phyloP scores from a whole-genome alignment of 2,329 filamentous ascomycete genomes.

The Penicillium decumbens region DNA sequence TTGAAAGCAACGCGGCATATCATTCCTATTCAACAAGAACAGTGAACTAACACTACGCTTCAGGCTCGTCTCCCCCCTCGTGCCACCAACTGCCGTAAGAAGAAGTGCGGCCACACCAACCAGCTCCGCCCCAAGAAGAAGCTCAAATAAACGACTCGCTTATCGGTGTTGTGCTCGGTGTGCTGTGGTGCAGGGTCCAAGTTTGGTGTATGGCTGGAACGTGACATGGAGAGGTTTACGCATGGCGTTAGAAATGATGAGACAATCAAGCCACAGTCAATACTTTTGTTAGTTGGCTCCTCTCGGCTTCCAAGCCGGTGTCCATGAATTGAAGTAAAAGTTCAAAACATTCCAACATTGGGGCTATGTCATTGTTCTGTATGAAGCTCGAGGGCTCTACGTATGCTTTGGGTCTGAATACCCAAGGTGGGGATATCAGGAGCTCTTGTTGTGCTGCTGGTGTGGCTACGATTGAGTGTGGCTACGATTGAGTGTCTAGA shows the following conservation, averaged over 20 bases:
- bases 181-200: constrained; percentile 31
- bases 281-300: constrained; percentile 35
- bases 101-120: constrained; percentile 99
- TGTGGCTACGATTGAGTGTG: neutral
- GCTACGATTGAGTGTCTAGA: neutral
- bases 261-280: constrained; percentile 36
- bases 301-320: constrained; percentile 34
- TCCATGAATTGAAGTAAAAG: constrained; percentile 38
- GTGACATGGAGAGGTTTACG: constrained; percentile 34
- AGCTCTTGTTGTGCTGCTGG: neutral
- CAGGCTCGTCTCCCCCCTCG: constrained; percentile 83
- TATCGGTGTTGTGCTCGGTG: constrained; percentile 46
- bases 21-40: neutral
- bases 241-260: constrained; percentile 40
- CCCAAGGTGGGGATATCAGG: neutral
- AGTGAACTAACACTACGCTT: constrained; percentile 3
- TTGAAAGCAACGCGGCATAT: neutral
- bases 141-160: constrained; percentile 67
- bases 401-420: neutral
- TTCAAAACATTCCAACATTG: constrained; percentile 22
- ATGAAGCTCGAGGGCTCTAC: neutral
- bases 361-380: neutral
- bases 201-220: constrained; percentile 32
- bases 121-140: constrained; percentile 99
- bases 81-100: constrained; percentile 99